Percentiles rank a stretch among this genome's conserved stretches.
Conservation (phyloP, 2,329 filamentous ascomycete species). For the Colletotrichum eremochloae region DNA sequence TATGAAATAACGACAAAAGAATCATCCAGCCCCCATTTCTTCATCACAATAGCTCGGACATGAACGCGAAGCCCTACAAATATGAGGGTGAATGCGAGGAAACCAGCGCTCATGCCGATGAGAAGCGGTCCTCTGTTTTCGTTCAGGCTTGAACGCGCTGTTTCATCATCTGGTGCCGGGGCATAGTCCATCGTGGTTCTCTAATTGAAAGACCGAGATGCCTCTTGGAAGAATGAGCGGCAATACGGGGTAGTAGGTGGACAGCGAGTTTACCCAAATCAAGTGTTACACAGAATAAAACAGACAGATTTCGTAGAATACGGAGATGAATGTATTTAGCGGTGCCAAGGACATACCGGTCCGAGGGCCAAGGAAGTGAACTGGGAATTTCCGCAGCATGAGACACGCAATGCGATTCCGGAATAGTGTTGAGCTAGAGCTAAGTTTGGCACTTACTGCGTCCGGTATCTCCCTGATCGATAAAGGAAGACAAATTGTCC, state of each 20-base stretch:
- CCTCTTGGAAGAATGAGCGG: not conserved
- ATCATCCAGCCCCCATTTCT: conserved; percentile 36
- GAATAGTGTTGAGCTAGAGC: not conserved
- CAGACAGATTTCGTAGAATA: no score
- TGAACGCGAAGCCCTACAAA: conserved; percentile 25
- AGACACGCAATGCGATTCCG: not conserved
- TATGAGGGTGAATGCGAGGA: conserved; percentile 14
- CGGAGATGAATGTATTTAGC: no score
- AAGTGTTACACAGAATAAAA: not conserved
- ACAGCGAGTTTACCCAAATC: not conserved
- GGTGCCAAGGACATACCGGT: no score
- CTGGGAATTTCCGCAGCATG: not conserved
- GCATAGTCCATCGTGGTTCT: conserved; percentile 5
- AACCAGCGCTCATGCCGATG: conserved; percentile 13
- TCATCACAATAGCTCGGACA: conserved; percentile 26
- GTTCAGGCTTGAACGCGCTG: not conserved
- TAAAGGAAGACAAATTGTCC: not conserved
- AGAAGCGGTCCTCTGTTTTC: conserved; percentile 16
- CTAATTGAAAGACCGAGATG: not conserved
- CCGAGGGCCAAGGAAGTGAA: not conserved
- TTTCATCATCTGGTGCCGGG: not conserved
- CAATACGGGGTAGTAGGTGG: not conserved
- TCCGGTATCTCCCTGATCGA: not conserved
- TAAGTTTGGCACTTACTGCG: conserved; percentile 1
- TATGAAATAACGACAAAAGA: conserved; percentile 20